phyloP scores from a whole-genome alignment of 2,329 filamentous ascomycete species.

The Xylariales sp. region DNA sequence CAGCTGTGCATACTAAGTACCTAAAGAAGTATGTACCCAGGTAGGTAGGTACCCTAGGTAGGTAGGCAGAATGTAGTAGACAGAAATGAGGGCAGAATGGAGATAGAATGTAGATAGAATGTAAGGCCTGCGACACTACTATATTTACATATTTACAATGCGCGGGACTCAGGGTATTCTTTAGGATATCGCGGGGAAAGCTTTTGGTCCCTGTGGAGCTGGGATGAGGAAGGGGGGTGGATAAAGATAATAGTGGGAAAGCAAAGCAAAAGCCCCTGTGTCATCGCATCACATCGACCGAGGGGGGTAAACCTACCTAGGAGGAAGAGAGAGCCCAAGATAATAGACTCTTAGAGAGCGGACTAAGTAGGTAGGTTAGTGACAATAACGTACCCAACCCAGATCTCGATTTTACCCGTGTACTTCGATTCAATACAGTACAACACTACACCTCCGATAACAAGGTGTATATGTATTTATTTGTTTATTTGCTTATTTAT shows the following conservation, averaged over 20 bases:
- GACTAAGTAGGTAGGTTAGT: background rate
- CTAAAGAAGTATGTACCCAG: too few species aligned
- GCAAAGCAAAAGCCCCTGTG: background rate
- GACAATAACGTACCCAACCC: background rate
- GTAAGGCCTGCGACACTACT: too few species aligned
- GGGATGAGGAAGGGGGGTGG: background rate
- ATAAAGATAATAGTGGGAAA: background rate
- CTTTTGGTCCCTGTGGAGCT: constrained; percentile 12
- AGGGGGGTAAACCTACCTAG: background rate
- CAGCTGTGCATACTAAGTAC: too few species aligned
- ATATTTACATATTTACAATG: too few species aligned
- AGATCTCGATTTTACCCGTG: background rate
- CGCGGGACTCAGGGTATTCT: background rate
- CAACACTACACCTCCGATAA: too few species aligned
- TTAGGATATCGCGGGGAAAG: constrained; percentile 23
- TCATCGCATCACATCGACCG: background rate
- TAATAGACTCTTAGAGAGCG: too few species aligned
- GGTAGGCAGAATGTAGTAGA: background rate
- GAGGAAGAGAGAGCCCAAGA: too few species aligned
- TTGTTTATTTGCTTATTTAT: too few species aligned
- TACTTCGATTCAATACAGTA: too few species aligned
- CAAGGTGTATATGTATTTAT: too few species aligned
- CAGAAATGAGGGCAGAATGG: background rate
- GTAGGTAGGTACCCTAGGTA: background rate
- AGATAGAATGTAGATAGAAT: too few species aligned